phyloP scores from a whole-genome alignment of 1,139 yeast genomes.

The Candida freyschussii region DNA sequence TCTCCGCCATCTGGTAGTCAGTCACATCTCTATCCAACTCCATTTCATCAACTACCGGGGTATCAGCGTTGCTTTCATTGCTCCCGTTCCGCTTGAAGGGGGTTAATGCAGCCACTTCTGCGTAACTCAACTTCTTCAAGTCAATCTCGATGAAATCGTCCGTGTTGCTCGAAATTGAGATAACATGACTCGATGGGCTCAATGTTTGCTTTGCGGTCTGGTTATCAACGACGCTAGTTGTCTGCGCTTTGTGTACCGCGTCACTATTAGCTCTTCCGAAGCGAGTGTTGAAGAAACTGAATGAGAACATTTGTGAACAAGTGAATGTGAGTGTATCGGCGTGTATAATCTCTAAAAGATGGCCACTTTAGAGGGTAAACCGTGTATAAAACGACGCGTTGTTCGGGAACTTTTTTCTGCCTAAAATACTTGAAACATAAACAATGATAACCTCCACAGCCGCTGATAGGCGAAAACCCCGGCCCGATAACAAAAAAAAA shows the following conservation, averaged over 20 bases:
- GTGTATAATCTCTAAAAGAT: too few relatives aligned
- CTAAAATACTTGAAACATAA: too few relatives aligned
- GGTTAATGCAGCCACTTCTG: constrained; percentile 42
- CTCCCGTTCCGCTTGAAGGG: constrained; percentile 1
- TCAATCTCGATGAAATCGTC: constrained; percentile 42
- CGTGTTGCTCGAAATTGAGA: constrained; percentile 26
- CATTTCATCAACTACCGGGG: constrained; percentile 8
- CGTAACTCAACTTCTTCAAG: constrained; percentile 43
- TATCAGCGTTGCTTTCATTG: background rate
- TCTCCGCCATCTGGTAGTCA: constrained; percentile 20
- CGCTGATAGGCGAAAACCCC: too few relatives aligned
- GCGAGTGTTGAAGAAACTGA: constrained; percentile 3
- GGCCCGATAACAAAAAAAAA: too few relatives aligned
- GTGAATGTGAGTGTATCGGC: too few relatives aligned
- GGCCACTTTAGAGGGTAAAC: too few relatives aligned
- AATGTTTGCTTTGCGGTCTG: background rate
- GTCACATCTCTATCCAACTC: constrained; percentile 16
- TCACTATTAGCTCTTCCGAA: background rate
- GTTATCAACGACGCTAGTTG: background rate
- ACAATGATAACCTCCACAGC: too few relatives aligned
- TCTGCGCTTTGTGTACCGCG: background rate
- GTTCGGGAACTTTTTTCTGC: too few relatives aligned
- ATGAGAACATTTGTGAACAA: constrained; percentile 4
- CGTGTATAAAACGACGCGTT: too few relatives aligned
- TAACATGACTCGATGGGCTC: constrained; percentile 28